Conservation (phyloP, 306 rosid genomes). For the Corylus heterophylla region DNA sequence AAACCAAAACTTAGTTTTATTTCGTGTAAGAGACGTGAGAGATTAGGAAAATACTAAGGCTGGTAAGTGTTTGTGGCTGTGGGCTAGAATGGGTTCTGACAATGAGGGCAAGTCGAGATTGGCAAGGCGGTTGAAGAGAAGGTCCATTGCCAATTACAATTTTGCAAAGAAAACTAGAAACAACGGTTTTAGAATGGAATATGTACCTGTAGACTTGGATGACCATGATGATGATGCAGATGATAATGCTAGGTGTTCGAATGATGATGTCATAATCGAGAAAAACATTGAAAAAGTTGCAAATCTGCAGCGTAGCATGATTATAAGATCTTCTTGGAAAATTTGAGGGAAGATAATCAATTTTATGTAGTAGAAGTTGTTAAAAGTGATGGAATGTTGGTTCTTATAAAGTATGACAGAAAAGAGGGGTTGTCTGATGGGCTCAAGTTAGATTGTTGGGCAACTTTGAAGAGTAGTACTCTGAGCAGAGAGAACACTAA, state of each 20-base stretch:
- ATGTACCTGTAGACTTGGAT: neutral
- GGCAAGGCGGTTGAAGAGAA: slow-evolving; percentile 51
- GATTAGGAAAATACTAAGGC: neutral
- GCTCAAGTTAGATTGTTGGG: neutral
- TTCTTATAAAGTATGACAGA: slow-evolving; percentile 30
- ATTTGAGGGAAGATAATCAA: slow-evolving; percentile 32
- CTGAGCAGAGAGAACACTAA: too few species aligned
- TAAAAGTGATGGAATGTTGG: slow-evolving; percentile 11
- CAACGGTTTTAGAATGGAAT: slow-evolving; percentile 9
- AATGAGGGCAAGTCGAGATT: slow-evolving; percentile 24
- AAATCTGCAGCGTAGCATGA: neutral
- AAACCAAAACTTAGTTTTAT: too few species aligned
- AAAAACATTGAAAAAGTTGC: neutral
- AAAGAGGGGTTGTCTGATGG: slow-evolving; percentile 14
- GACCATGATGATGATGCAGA: neutral
- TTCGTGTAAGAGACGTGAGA: too few species aligned
- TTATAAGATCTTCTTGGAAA: slow-evolving; percentile 34
- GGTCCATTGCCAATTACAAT: neutral
- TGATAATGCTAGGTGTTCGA: neutral
- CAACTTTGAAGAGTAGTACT: too few species aligned
- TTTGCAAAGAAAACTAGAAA: neutral
- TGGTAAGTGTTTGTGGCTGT: neutral
- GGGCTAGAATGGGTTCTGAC: slow-evolving; percentile 26
- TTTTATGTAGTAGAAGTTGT: slow-evolving; percentile 29
- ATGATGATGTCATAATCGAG: neutral